A percentile compares a stretch with the other conserved stretches of the same genome.
Conservation (phyloP, 768 basidiomycete genomes). For the Royoungia palumana region DNA sequence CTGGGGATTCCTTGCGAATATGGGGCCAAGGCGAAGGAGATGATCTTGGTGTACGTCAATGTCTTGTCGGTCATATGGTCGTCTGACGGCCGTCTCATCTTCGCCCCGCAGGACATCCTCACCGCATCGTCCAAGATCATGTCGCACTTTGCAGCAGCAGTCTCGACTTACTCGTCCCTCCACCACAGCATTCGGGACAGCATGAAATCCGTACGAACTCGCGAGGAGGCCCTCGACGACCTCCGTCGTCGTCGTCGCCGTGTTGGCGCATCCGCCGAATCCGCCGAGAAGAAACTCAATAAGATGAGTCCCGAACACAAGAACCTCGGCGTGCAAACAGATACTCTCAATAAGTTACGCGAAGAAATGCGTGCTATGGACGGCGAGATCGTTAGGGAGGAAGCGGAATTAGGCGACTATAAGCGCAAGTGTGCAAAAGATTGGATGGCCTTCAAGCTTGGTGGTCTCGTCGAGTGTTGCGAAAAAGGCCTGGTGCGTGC, state of each 20-base stretch:
- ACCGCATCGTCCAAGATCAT: conserved; percentile 66
- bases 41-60: conserved; percentile 62
- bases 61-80: not conserved
- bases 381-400: conserved; percentile 78
- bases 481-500: conserved; percentile 66
- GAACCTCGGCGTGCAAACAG: conserved; percentile 70
- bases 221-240: conserved; percentile 81
- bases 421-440: conserved; percentile 68
- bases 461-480: conserved; percentile 77
- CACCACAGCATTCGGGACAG: conserved; percentile 59
- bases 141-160: conserved; percentile 60
- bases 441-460: conserved; percentile 84
- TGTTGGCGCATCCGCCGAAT: conserved; percentile 68
- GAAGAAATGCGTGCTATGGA: conserved; percentile 79
- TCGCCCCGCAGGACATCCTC: conserved; percentile 62
- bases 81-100: not conserved
- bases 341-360: conserved; percentile 62
- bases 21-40: conserved; percentile 85
- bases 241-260: conserved; percentile 66
- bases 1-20: conserved; percentile 64
- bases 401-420: conserved; percentile 76
- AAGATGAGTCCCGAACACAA: conserved; percentile 92
- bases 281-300: conserved; percentile 82
- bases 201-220: conserved; percentile 78
- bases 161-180: conserved; percentile 67